Evolutionary conservation across 306 rosid species (phyloP), one percentile per base, ranked within the genome.

Genomic region (Rosa lucieae): DNA sequence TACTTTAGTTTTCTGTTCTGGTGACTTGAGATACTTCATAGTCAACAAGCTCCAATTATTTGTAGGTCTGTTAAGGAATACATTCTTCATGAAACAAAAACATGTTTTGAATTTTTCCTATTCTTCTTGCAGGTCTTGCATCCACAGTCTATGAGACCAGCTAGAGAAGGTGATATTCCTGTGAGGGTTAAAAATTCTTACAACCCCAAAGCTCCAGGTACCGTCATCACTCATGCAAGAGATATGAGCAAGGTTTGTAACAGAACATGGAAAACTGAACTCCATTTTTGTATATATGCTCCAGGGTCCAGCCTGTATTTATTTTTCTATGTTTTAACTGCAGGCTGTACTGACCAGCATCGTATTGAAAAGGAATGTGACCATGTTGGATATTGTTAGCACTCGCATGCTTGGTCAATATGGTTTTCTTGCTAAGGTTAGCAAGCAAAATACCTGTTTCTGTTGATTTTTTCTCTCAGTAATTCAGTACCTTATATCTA

Each of bases 81-180:
- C 2, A 20, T 5, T 53, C 11, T 10, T 8, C 48, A 76, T 55
- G 66, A 23, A 51, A 48, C 44, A 70, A 67, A 76, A 52, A 56
- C 66, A 44, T 73, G 56, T 46, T 43, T 44, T 20, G 49, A 65
- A 58, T 44, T 39, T n/a, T 72, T 32, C 37, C 75, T 63, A 37
- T 26, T 72, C 37, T 65, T 68, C 76, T 82, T 88, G 81, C 86
- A 94, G 97, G 98, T 94, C 70, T 77, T 94, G 86, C 98, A 94
- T 89, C 98, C 98, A n/a, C 98, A 92, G 83, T 94, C 98, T 63
- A 94, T 94, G 98, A 89, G 97, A 86, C 98, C 98, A 65, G 97
- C 98, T 68, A 91, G 97, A 85, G 98, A 94, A 84, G 90, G 91
- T 82, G 97, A 89, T 87, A 91, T 94, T 85, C 97, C 98, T 39